Base-by-base conservation (phyloP, 1,284 basidiomycete species). In the Melampsora americana region DNA sequence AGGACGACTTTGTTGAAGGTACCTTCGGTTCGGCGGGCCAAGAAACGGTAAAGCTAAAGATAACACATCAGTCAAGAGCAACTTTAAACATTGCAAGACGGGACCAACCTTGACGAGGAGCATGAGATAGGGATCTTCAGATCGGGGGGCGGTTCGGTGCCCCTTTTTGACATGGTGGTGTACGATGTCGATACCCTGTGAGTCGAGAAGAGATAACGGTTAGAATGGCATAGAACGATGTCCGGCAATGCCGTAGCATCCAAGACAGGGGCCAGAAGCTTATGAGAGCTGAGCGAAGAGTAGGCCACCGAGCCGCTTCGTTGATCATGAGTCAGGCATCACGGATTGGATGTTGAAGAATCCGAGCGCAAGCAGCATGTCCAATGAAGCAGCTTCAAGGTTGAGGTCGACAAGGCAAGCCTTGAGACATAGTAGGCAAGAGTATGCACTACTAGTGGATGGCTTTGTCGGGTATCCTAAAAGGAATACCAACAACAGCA, bases 131-230 rank as follows among this genome's bases (percentile, higher is more conserved):
- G 95, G 95, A 86, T 99, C 95, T 91, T 98, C 92, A 84, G 93
- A 95, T 88, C 93, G 93, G 85, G 95, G 95, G 80, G 93, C 93
- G 80, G 91, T 91, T 81, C 95, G 90, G 84, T 89, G 87, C 82
- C 95, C 91, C 89, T 95, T 97, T 90, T 92, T 97, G 89, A 97
- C 95, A 90, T 99, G 95, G 88, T 98, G 95, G 86, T 88, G 87
- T 84, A 89, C 88, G 86, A 98, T 90, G 86, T 99, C 95, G 87
- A 98, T 97, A 91, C 95, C 95, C 95, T 95, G 80, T 80, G 50
- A 26, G 20, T 28, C 20, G 4, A 1, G 39, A 42, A 42, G 12
- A 42, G 39, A 42, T 6, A 42, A 12, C 39, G 39, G 39, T 42
- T 42, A 42, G 39, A 42, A 42, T 42, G 12, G 5, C 39, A 42